Evolutionary conservation across 176 grass and related monocot species (phyloP), one percentile per base, ranked within the genome.

Genomic region (Lolium perenne): DNA sequence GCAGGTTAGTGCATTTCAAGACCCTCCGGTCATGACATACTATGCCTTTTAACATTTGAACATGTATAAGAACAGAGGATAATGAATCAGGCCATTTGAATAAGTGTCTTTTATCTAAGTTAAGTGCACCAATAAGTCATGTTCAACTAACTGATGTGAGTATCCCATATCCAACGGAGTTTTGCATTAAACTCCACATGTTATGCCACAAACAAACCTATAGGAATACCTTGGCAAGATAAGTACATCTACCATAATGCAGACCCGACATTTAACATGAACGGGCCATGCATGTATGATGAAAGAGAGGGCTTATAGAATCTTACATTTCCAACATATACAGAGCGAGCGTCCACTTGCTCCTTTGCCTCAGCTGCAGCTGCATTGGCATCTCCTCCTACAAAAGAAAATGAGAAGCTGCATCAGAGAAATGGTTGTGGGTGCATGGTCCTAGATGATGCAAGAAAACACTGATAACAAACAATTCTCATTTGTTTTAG

Each of bases 271-370:
- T 14, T 51, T 65, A 13, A 45, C 38, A 85, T 57, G 17, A 0
- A 7, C 17, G 57, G 4, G 21, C 12, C 15, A 13, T 0, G 7
- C 1, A 0, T 16, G 0, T 18, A 16, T 60, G 43, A 54, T 41
- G 68, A 21, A 60, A 75, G 5, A 75, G n/a, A 70, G 47, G 47
- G 48, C 21, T 54, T 45, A 51, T n/a, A 25, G 22, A 71, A 84
- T 62, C 93, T 90, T 87, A 95, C 90, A 86, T 95, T 95, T 82
- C 93, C 93, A 84, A 95, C 90, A 92, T 88, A 95, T 1, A 95
- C 80, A 58, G 93, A 95, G 22, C 93, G 90, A 57, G 83, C 10
- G 81, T 95, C 93, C 40, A 86, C 75, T 83, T 90, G 88, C 76
- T 95, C 88, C 86, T 92, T 95, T 11, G 85, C 85, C 84, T 95